phyloP scores from a whole-genome alignment of 1,284 basidiomycete species.

The Caloboletus firmus region DNA sequence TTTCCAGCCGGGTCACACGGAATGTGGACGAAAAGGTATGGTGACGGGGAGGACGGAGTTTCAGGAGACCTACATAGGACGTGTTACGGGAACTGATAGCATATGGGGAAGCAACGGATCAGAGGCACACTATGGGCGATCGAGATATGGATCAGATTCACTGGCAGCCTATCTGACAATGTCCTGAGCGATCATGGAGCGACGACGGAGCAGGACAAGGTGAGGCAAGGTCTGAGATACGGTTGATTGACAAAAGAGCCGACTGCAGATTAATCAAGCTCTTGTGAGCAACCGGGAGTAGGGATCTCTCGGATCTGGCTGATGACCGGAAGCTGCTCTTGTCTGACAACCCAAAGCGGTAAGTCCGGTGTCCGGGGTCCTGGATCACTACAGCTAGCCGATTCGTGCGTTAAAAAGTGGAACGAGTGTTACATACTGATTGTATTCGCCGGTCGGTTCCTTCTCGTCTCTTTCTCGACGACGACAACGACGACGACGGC shows the following conservation, averaged over 20 bases:
- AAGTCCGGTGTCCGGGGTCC: conserved; percentile 27
- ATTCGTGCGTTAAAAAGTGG: conserved; percentile 27
- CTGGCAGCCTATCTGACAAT: neutral
- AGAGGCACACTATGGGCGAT: neutral
- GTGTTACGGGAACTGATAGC: neutral
- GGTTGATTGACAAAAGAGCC: neutral
- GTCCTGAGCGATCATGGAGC: neutral
- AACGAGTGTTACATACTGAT: conserved; percentile 20
- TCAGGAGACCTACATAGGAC: neutral
- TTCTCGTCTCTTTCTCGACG: neutral
- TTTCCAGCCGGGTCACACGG: neutral
- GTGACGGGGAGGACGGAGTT: neutral
- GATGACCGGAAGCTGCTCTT: neutral
- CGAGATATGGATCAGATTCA: neutral
- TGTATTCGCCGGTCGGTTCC: neutral
- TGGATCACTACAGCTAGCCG: conserved; percentile 14
- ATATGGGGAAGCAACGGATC: neutral
- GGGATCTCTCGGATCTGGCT: neutral
- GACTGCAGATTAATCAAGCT: neutral
- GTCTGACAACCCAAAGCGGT: conserved; percentile 1
- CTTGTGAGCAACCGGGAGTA: neutral
- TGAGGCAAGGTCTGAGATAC: neutral
- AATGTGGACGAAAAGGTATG: neutral
- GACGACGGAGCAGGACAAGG: neutral
- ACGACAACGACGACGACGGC: neutral